These are phyloP conservation scores for Aureobasidium leucospermi DNA, from an alignment of 2,329 filamentous ascomycete genomes.

Conservation along the genomic window DNA sequence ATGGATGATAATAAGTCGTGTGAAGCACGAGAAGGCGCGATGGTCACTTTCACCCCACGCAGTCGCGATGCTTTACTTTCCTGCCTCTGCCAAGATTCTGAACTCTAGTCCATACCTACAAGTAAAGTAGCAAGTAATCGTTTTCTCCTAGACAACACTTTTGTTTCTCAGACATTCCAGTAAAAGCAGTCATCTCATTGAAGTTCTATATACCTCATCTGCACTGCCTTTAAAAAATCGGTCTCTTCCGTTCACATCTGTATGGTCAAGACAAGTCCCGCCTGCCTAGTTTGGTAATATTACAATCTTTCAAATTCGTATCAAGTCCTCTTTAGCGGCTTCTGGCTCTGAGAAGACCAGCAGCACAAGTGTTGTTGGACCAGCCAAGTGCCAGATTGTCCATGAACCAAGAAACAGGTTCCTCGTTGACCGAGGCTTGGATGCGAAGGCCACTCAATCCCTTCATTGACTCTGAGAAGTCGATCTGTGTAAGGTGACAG, in stretches of 20 bases:
- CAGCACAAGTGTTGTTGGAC: slow-evolving; percentile 43
- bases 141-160: not conserved
- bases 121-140: too few relatives aligned
- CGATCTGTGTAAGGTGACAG: slow-evolving; percentile 38
- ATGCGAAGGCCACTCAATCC: slow-evolving; percentile 43
- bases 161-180: not conserved
- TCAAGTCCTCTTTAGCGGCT: slow-evolving; percentile 60
- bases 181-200: too few relatives aligned
- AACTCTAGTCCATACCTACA: not conserved
- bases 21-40: slow-evolving; percentile 3
- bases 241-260: not conserved
- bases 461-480: slow-evolving; percentile 35
- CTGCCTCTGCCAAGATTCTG: not conserved
- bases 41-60: not conserved
- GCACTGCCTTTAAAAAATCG: not conserved
- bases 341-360: slow-evolving; percentile 66
- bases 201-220: not conserved
- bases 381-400: slow-evolving; percentile 43
- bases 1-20: not conserved
- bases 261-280: slow-evolving; percentile 5
- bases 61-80: not conserved
- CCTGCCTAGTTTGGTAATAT: not conserved
- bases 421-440: slow-evolving; percentile 34
- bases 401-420: slow-evolving; percentile 38
- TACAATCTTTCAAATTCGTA: slow-evolving; percentile 46